These are phyloP conservation scores for Coemansia sp. DNA, from an alignment of 192 early-diverging fungal species.

Conservation along the genomic window DNA sequence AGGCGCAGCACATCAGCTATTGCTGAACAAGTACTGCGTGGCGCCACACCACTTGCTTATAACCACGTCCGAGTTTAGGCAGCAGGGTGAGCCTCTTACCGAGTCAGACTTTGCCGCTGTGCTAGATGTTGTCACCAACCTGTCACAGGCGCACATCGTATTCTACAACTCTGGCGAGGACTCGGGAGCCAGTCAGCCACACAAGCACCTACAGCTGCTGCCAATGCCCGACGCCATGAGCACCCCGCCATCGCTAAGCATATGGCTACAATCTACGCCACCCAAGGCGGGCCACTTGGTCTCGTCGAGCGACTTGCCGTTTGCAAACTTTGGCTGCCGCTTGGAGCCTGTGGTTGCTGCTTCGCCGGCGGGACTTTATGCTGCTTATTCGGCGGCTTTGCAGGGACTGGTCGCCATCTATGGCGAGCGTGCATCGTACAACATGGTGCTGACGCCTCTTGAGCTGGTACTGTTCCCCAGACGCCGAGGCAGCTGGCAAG, in stretches of 20 bases:
- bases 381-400: conserved; percentile 21
- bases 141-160: conserved; percentile 34
- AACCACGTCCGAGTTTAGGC: conserved; percentile 53
- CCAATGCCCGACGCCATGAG: conserved; percentile 47
- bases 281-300: conserved; percentile 6
- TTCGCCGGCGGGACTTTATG: not conserved
- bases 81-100: conserved; percentile 49
- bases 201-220: conserved; percentile 66
- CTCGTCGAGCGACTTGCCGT: conserved; percentile 26
- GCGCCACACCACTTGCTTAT: conserved; percentile 58
- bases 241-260: conserved; percentile 12
- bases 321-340: conserved; percentile 37
- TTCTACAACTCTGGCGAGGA: conserved; percentile 53
- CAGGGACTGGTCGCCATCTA: conserved; percentile 6
- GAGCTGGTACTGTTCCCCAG: conserved; percentile 61
- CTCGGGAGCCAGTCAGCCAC: conserved; percentile 56
- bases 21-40: conserved; percentile 67
- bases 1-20: conserved; percentile 50
- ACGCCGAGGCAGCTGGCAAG: conserved; percentile 25
- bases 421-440: conserved; percentile 51
- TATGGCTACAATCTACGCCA: conserved; percentile 19
- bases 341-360: conserved; percentile 5
- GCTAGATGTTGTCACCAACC: conserved; percentile 7
- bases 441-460: conserved; percentile 55
- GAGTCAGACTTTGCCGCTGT: conserved; percentile 38